Evolutionary conservation across 179 eudicot species (phyloP).

Genomic region (Gypsophila paniculata): DNA sequence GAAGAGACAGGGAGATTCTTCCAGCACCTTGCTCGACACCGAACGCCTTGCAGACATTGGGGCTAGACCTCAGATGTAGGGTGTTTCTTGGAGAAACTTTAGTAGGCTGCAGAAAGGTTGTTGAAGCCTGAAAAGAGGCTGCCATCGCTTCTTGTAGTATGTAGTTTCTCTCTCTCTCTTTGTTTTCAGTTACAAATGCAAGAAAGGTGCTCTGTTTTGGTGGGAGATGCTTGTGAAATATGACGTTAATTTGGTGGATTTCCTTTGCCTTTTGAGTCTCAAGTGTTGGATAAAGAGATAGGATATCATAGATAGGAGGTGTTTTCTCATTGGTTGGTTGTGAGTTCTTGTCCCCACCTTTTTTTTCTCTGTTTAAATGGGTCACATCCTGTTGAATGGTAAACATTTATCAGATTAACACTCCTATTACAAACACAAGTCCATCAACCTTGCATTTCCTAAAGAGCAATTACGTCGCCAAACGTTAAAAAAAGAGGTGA

Average conservation of each 20-base stretch:
- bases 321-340: constrained; percentile 28
- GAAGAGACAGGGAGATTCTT: constrained; percentile 67
- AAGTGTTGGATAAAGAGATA: constrained; percentile 38
- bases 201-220: neutral
- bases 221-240: constrained; percentile 9
- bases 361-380: constrained; percentile 11
- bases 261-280: constrained; percentile 9
- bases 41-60: constrained; percentile 59
- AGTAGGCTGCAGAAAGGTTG: constrained; percentile 77
- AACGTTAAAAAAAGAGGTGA: neutral
- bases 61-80: constrained; percentile 57
- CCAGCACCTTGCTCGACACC: constrained; percentile 48
- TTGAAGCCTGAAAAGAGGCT: constrained; percentile 90
- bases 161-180: too few relatives aligned
- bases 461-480: neutral
- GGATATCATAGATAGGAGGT: constrained; percentile 31
- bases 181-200: constrained; percentile 14
- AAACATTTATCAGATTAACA: constrained; percentile 15
- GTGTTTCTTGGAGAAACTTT: constrained; percentile 41
- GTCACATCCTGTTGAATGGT: constrained; percentile 18
- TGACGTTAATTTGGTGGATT: constrained; percentile 27
- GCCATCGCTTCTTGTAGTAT: constrained; percentile 76
- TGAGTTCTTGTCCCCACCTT: constrained; percentile 17
- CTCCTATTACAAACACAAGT: neutral
- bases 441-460: neutral